These are phyloP conservation scores for Chimonanthus salicifolius DNA, from an alignment of 164 flowering plant genomes.

Conservation along the genomic window DNA sequence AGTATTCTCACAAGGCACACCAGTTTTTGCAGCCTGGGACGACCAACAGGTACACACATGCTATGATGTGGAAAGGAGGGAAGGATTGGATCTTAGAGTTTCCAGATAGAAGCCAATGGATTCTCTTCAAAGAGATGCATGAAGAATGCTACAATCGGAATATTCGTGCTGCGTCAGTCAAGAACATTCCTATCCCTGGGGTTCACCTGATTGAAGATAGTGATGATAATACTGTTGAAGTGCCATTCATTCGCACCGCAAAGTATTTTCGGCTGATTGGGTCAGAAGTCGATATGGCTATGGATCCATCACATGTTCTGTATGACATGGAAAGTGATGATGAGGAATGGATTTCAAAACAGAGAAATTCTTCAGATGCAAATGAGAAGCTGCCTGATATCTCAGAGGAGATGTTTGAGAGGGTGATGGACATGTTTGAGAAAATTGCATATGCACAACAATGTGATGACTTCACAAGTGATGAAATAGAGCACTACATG, in stretches of 20 bases:
- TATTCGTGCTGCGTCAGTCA: constrained; percentile 72
- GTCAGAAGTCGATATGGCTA: constrained; percentile 83
- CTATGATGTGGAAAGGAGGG: constrained; percentile 99
- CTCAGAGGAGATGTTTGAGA: constrained; percentile 79
- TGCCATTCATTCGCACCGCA: constrained; percentile 43
- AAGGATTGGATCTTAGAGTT: constrained; percentile 97
- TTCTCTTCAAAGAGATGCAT: constrained; percentile 87
- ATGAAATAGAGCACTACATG: constrained; percentile 59
- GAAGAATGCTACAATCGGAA: constrained; percentile 91
- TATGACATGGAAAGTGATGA: constrained; percentile 99
- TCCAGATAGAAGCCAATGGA: constrained; percentile 83
- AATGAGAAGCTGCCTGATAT: constrained; percentile 23
- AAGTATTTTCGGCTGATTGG: constrained; percentile 70
- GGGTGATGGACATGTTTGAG: constrained; percentile 78
- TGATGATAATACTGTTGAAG: constrained; percentile 48
- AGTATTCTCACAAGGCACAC: constrained; percentile 74
- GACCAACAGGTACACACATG: constrained; percentile 87
- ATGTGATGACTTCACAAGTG: constrained; percentile 52
- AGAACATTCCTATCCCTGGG: constrained; percentile 95
- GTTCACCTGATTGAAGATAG: constrained; percentile 64
- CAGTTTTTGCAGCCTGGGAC: constrained; percentile 87
- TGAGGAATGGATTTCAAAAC: constrained; percentile 58
- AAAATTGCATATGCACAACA: constrained; percentile 65
- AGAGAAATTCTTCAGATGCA: constrained; percentile 18
- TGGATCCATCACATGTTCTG: constrained; percentile 64